These are phyloP conservation scores for Leccinum rimulosum DNA, from an alignment of 768 basidiomycete genomes.

Conservation along the genomic window DNA sequence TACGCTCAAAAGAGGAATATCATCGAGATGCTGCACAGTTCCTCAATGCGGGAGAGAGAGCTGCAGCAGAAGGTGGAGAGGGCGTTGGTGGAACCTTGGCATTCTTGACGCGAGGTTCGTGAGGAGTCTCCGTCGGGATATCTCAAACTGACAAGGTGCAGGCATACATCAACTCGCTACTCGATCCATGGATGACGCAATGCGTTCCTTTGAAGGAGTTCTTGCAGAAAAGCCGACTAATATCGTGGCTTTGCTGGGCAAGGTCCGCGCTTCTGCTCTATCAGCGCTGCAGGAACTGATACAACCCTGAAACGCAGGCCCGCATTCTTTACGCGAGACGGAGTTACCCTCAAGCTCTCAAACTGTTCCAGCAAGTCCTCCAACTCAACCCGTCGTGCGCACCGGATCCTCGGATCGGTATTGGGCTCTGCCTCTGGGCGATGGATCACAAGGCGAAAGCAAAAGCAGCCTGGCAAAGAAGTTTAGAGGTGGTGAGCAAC, in stretches of 20 bases:
- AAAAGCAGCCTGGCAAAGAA: constrained; percentile 86
- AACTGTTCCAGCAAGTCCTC: constrained; percentile 83
- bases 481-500: constrained; percentile 74
- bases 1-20: constrained; percentile 65
- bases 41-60: constrained; percentile 60
- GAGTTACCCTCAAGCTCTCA: constrained; percentile 75
- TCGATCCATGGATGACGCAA: constrained; percentile 78
- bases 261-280: constrained; percentile 43
- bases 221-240: constrained; percentile 80
- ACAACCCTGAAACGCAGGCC: constrained; percentile 45
- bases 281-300: not conserved
- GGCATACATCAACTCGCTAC: constrained; percentile 82
- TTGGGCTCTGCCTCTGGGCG: constrained; percentile 92
- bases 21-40: constrained; percentile 66
- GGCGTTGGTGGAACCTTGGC: constrained; percentile 53
- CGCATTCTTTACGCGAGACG: constrained; percentile 81
- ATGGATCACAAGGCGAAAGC: constrained; percentile 82
- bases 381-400: constrained; percentile 71
- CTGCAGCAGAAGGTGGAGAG: constrained; percentile 57
- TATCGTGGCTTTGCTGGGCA: constrained; percentile 82
- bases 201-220: constrained; percentile 78
- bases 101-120: constrained; percentile 65
- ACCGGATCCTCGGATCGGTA: constrained; percentile 94
- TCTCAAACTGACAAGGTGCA: constrained; percentile 27
- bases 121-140: not conserved